Conservation (phyloP, 306 rosid genomes). For the Betula pendula region DNA sequence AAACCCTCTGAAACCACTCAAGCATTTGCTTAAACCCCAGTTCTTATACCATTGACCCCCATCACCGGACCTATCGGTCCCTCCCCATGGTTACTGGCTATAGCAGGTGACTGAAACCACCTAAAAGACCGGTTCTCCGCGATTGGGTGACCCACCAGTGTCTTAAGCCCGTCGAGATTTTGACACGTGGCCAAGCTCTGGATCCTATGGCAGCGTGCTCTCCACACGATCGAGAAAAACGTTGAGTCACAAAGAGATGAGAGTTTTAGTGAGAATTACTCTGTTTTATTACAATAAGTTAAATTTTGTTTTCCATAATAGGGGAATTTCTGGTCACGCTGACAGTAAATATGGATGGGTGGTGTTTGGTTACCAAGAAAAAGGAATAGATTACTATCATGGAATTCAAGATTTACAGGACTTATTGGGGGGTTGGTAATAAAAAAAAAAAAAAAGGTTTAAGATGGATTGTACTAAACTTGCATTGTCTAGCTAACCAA, state of each 20-base stretch:
- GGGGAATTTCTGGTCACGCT: neutral
- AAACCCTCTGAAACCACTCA: constrained; percentile 75
- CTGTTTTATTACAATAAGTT: neutral
- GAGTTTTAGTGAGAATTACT: neutral
- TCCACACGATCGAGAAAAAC: constrained; percentile 71
- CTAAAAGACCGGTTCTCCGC: constrained; percentile 74
- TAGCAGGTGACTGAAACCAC: constrained; percentile 51
- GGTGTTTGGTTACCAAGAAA: constrained; percentile 32
- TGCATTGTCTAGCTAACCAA: neutral
- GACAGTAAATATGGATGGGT: constrained; percentile 3
- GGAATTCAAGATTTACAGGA: neutral
- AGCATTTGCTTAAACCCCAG: constrained; percentile 68
- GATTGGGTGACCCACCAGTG: constrained; percentile 41
- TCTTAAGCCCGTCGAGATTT: constrained; percentile 26
- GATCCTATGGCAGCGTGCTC: constrained; percentile 55
- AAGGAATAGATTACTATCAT: neutral
- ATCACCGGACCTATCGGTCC: constrained; percentile 62
- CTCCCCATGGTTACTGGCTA: constrained; percentile 40
- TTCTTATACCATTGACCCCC: constrained; percentile 66
- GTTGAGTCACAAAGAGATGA: constrained; percentile 51
- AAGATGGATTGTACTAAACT: neutral
- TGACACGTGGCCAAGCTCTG: constrained; percentile 28
- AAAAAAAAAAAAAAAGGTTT: neutral
- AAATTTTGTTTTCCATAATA: neutral
- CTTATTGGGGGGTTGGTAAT: neutral